Conservation (phyloP, 805 yeast genomes). For the Teunomyces stri region DNA sequence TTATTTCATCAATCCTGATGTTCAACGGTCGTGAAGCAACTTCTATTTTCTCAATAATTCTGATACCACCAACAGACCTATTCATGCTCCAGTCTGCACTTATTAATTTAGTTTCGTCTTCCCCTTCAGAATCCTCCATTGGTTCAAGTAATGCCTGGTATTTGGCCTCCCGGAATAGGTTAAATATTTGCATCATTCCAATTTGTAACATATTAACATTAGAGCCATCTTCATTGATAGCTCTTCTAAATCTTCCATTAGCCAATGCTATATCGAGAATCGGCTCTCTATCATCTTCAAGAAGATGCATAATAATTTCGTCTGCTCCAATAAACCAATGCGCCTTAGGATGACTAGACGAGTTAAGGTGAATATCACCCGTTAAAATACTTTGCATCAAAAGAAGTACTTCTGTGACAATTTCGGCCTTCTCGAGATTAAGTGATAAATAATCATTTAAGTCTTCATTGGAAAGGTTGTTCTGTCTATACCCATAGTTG, state of each 20-base stretch:
- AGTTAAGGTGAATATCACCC: conserved; percentile 25
- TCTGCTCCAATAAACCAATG: conserved; percentile 41
- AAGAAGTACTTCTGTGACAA: conserved; percentile 33
- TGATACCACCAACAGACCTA: conserved; percentile 42
- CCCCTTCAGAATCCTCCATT: not conserved
- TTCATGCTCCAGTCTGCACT: conserved; percentile 43
- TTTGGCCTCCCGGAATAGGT: conserved; percentile 28
- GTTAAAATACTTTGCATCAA: conserved; percentile 36
- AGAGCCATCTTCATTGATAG: conserved; percentile 40
- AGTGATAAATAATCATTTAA: conserved; percentile 42
- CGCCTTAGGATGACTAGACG: conserved; percentile 19
- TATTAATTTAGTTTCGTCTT: conserved; percentile 18
- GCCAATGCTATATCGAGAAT: conserved; percentile 38
- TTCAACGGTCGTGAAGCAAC: conserved; percentile 37
- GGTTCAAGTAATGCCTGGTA: conserved; percentile 38
- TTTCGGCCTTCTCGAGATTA: conserved; percentile 29
- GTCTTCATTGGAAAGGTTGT: conserved; percentile 48
- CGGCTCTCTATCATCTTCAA: conserved; percentile 40
- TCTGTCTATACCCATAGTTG: conserved; percentile 50
- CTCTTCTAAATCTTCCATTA: conserved; percentile 29
- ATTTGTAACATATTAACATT: conserved; percentile 36
- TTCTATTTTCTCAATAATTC: conserved; percentile 37
- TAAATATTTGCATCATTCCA: conserved; percentile 37
- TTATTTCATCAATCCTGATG: conserved; percentile 37
- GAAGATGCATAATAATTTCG: conserved; percentile 37